Evolutionary conservation across 306 rosid species (phyloP).

Genomic region (Begonia loranthoides): DNA sequence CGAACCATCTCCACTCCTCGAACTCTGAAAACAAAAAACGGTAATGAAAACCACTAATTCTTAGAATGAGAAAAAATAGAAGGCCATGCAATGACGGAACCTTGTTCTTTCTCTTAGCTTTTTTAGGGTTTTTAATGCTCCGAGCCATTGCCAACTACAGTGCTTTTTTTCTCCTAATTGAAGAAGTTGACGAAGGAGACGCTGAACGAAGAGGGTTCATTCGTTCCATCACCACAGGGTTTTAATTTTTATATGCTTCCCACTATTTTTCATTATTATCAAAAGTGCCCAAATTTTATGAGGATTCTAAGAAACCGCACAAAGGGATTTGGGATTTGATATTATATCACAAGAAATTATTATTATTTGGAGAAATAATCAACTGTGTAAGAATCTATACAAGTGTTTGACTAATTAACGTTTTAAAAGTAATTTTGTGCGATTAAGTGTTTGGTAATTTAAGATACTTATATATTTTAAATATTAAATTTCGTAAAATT

Average conservation of each 20-base stretch:
- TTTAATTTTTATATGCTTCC: not conserved
- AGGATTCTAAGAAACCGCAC: too few species aligned
- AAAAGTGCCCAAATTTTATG: not conserved
- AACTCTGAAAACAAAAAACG: constrained; percentile 18
- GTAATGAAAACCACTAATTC: not conserved
- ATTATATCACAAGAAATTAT: too few species aligned
- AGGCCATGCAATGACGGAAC: constrained; percentile 16
- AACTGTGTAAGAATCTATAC: too few species aligned
- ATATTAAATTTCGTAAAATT: too few species aligned
- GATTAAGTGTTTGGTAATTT: too few species aligned
- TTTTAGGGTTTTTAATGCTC: constrained; percentile 53
- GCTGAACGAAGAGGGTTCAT: too few species aligned
- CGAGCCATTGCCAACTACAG: constrained; percentile 38
- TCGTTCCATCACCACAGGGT: not conserved
- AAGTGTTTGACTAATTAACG: too few species aligned
- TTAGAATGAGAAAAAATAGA: not conserved
- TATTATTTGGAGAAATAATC: too few species aligned
- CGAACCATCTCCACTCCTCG: constrained; percentile 48
- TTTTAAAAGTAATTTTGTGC: too few species aligned
- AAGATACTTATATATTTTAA: too few species aligned
- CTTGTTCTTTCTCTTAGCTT: constrained; percentile 68
- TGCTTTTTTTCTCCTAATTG: not conserved
- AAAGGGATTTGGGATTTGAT: too few species aligned
- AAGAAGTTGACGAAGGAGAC: not conserved
- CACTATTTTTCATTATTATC: not conserved